Conservation (phyloP, 1,139 yeast genomes). For the Sugiyamaella japonica region DNA sequence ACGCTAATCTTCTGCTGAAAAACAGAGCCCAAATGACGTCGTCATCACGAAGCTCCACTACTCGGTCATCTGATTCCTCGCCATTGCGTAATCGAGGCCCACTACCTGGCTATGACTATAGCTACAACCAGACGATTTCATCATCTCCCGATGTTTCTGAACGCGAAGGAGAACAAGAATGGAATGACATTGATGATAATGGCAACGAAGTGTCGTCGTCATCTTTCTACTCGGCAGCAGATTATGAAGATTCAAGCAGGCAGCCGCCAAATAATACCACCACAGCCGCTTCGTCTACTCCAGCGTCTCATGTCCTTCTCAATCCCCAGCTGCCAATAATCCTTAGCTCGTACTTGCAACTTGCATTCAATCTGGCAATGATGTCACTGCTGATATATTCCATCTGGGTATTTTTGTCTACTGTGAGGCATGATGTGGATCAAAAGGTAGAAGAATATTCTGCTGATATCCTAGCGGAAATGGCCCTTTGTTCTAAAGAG, state of each 20-base stretch:
- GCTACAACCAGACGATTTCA: neutral
- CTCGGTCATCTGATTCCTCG: neutral
- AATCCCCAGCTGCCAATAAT: constrained; percentile 67
- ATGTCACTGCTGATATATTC: constrained; percentile 56
- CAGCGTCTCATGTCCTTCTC: constrained; percentile 27
- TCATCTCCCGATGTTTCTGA: neutral
- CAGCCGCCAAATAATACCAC: neutral
- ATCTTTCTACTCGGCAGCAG: neutral
- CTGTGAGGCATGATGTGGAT: constrained; percentile 70
- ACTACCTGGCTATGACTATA: neutral
- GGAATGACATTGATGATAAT: constrained; percentile 11
- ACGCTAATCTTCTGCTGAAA: constrained; percentile 12
- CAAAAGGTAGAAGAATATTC: constrained; percentile 65
- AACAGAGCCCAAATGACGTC: neutral
- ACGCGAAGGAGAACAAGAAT: neutral
- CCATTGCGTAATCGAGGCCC: constrained; percentile 2
- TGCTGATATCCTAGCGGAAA: constrained; percentile 61
- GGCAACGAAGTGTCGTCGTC: constrained; percentile 3
- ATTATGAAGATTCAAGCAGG: neutral
- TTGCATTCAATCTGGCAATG: constrained; percentile 61
- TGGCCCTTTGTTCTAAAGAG: constrained; percentile 67
- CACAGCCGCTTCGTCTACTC: neutral
- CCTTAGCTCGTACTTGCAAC: constrained; percentile 69
- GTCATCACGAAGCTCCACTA: neutral
- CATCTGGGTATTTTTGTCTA: constrained; percentile 54